These are phyloP conservation scores for Globisporangium paddicum DNA, from an alignment of 352 stramenopile species.

Conservation along the genomic window DNA sequence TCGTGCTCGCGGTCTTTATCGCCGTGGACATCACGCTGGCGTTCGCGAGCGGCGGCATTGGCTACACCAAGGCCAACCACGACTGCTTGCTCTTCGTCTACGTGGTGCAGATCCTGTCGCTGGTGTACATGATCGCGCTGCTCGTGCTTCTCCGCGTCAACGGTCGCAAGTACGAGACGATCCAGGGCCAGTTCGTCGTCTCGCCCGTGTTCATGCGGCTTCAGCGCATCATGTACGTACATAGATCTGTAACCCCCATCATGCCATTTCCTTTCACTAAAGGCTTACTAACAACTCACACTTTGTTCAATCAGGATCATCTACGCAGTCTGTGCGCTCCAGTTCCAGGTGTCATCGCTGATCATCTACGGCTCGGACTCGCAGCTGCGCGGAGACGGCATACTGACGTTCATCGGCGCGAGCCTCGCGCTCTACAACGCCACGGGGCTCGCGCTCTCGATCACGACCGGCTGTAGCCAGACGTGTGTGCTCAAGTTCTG, in stretches of 20 bases:
- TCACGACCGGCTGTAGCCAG: slow-evolving; percentile 47
- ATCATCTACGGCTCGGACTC: slow-evolving; percentile 27
- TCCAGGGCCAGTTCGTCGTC: slow-evolving; percentile 44
- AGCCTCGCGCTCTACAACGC: slow-evolving; percentile 38
- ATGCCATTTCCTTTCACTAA: too few species aligned
- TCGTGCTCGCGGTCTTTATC: slow-evolving; percentile 23
- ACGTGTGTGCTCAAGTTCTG: slow-evolving; percentile 41
- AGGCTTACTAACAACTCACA: neutral
- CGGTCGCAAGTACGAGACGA: slow-evolving; percentile 45
- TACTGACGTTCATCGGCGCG: slow-evolving; percentile 32
- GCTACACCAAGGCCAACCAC: slow-evolving; percentile 38
- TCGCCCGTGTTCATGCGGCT: slow-evolving; percentile 55
- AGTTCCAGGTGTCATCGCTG: slow-evolving; percentile 45
- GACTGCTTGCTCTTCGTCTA: slow-evolving; percentile 35
- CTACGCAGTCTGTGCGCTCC: slow-evolving; percentile 45
- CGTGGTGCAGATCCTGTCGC: slow-evolving; percentile 35
- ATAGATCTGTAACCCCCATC: neutral
- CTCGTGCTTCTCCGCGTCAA: slow-evolving; percentile 35
- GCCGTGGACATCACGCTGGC: slow-evolving; percentile 22
- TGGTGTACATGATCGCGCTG: slow-evolving; percentile 39
- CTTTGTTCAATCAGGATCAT: slow-evolving; percentile 21
- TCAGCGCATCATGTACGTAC: slow-evolving; percentile 41
- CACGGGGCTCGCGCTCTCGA: slow-evolving; percentile 27
- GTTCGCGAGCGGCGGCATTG: slow-evolving; percentile 13
- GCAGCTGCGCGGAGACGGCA: neutral